Percentiles rank a stretch among this genome's conserved stretches.
Conservation (phyloP, 2,329 filamentous ascomycete species). For the Lasiodiplodia hormozganensis region DNA sequence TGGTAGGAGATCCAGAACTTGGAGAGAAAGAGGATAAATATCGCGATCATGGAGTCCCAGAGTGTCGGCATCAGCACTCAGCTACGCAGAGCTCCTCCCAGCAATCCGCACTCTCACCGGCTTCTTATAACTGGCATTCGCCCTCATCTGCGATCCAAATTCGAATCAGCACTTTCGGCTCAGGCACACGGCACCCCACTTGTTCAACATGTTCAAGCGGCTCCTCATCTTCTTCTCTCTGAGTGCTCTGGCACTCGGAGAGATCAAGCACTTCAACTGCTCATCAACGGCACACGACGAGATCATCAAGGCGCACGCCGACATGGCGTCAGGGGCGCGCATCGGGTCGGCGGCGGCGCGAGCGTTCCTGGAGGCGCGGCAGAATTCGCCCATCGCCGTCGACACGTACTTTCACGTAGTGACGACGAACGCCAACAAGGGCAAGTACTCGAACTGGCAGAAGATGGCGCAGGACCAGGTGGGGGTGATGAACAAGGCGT, state of each 20-base stretch:
- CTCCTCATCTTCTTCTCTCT: slow-evolving; percentile 46
- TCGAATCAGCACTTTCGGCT: neutral
- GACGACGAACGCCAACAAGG: slow-evolving; percentile 44
- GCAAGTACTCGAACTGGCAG: slow-evolving; percentile 45
- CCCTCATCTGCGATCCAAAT: neutral
- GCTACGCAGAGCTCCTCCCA: slow-evolving; percentile 17
- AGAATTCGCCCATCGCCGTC: slow-evolving; percentile 44
- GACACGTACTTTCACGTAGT: slow-evolving; percentile 56
- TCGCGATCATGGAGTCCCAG: slow-evolving; percentile 31
- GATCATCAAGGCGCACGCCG: slow-evolving; percentile 47
- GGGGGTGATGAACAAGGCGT: slow-evolving; percentile 50
- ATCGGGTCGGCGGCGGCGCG: slow-evolving; percentile 38
- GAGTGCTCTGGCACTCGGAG: slow-evolving; percentile 34
- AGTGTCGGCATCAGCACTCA: slow-evolving; percentile 16
- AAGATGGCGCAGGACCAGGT: slow-evolving; percentile 49
- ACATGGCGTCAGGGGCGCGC: slow-evolving; percentile 33
- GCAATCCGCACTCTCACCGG: slow-evolving; percentile 7
- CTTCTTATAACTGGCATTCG: neutral
- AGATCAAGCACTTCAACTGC: slow-evolving; percentile 51
- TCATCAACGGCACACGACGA: slow-evolving; percentile 46
- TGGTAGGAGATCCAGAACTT: slow-evolving; percentile 41
- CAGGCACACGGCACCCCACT: neutral
- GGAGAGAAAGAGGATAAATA: slow-evolving; percentile 40
- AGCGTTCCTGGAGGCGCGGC: slow-evolving; percentile 35
- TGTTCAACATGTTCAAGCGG: slow-evolving; percentile 36